Evolutionary conservation across 2,329 filamentous ascomycete genomes (phyloP), one percentile per base, ranked within the genome.

Genomic region (Fusarium metavorans): DNA sequence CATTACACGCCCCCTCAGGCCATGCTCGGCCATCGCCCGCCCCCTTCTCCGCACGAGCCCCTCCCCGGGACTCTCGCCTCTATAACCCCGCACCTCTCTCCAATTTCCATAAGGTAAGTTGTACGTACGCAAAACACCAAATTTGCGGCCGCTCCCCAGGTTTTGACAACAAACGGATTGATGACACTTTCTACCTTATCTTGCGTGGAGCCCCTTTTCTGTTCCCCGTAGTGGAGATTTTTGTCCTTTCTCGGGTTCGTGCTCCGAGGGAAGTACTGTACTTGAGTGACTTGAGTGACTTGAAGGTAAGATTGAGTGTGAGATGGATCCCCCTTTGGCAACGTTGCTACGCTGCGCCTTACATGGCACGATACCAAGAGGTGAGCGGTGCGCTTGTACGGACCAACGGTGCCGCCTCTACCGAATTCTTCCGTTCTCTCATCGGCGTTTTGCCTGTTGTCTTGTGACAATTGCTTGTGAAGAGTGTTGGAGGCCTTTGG

Each of bases 91-190:
- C 73, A 67, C 39, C 27, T 58, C 48, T 64, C 75, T 72, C 73
- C 75, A 76, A 74, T 77, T 77, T 77, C 64, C 37, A 77, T 77
- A 61, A 77, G 61, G 75, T 77, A 77, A 77, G 60, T 68, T 67
- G 52, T 77, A 77, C 75, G 75, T 77, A 77, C 73, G 65, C 66
- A 50, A 39, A 76, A 77, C 64, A 69, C 23, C 45, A 61, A 66
- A 52, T n/a, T 20, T 52, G 48, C 66, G 56, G 68, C 52, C 58
- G 13, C 45, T 71, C 60, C 65, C 32, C 14, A 34, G 27, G 23
- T 35, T 35, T 25, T 25, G 34, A 34, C 23, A 20, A 35, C 25
- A 35, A 34, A 41, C 16, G 16, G 25, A 41, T 65, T 68, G 27
- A 45, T 27, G 52, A 30, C 54, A 59, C 41, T 62, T 39, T 54